Evolutionary conservation across 495 filamentous ascomycete species (phyloP), one percentile per base, ranked within the genome.

Genomic region (Bryoglossum gracile): DNA sequence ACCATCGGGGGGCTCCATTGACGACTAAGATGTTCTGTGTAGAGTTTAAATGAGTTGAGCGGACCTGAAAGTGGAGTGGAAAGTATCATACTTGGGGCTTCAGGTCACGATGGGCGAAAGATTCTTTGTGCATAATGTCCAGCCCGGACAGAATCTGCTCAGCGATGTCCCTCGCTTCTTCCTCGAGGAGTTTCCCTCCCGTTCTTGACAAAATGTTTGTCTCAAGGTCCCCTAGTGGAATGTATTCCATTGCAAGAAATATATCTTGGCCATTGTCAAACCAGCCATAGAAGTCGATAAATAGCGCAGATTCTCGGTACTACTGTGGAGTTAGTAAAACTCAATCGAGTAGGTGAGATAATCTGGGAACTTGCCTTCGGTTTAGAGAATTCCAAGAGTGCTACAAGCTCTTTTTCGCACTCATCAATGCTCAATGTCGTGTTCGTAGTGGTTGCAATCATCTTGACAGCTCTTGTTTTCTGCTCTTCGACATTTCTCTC

Each of bases 171-270:
- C 22, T 38, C 11, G 22, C 22, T 14, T 47, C 44, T n/a, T 17
- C 36, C 24, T 54, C 57, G 24, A 61, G 45, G 0, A 63, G 53
- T 17, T 13, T 26, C 19, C 14, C 36, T 5, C 19, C 14, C 5
- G 5, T 39, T n/a, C n/a, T n/a, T 13, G 26, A 30, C 14, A 10
- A n/a, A 10, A 22, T 5, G 19, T 39, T 17, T n/a, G 5, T 5
- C 14, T 47, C 44, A 1, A 58, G 34, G 25, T 56, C 54, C 2
- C 63, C 56, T 14, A 44, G 28, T 13, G 34, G 19, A 11, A 66
- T 22, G 25, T 63, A 62, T 23, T 65, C 63, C 62, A 65, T 66
- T 10, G 55, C 41, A n/a, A 63, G 46, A 26, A 3, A 43, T 10
- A 60, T 16, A 16, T 9, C 28, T 2, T 60, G n/a, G 1, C 16